phyloP scores from a whole-genome alignment of 2,329 filamentous ascomycete genomes.

The Blastomyces gilchristii region DNA sequence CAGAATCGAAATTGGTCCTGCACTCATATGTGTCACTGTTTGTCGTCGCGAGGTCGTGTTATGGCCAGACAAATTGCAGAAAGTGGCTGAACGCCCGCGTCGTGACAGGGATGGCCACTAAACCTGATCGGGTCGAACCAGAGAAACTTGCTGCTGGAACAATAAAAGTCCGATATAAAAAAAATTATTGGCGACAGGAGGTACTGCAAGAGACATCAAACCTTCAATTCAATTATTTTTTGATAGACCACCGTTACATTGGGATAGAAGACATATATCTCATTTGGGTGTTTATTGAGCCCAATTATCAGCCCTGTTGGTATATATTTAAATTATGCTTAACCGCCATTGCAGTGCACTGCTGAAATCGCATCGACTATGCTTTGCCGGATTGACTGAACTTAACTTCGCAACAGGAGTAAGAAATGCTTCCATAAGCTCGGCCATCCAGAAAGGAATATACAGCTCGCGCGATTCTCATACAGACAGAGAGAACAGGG shows the following conservation, averaged over 20 bases:
- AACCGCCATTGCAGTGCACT: background rate
- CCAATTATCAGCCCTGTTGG: background rate
- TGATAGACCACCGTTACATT: background rate
- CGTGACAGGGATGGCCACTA: background rate
- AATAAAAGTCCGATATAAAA: background rate
- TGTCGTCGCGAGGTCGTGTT: background rate
- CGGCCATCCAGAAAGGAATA: slow-evolving; percentile 47
- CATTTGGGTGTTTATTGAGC: background rate
- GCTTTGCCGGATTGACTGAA: background rate
- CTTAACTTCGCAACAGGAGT: slow-evolving; percentile 9
- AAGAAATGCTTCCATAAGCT: slow-evolving; percentile 50
- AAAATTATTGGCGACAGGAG: background rate
- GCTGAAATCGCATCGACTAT: slow-evolving; percentile 1
- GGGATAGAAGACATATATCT: background rate
- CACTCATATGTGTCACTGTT: background rate
- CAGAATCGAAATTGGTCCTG: background rate
- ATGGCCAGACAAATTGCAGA: background rate
- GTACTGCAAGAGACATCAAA: background rate
- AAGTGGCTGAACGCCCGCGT: background rate
- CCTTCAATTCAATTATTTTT: background rate
- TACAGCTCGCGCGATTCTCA: slow-evolving; percentile 1
- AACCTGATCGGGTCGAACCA: background rate
- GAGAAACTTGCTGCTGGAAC: background rate
- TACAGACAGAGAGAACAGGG: background rate
- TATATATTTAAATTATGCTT: background rate